Evolutionary conservation across 345 rosid genomes (phyloP), one percentile per base, ranked within the genome.

Genomic region (Brassica juncea): DNA sequence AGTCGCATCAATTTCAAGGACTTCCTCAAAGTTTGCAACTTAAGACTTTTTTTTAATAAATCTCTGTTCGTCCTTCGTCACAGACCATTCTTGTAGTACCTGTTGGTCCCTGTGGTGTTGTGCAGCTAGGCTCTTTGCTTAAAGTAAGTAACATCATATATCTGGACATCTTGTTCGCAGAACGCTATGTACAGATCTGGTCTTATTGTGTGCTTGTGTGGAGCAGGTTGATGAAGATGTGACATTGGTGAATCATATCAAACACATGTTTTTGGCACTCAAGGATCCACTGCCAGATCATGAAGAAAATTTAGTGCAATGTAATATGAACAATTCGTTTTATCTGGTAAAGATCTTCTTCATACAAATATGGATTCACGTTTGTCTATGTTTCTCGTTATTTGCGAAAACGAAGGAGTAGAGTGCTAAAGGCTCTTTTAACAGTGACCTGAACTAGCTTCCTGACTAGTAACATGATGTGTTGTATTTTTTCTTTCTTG

Each of bases 111-210:
- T 84, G 83, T 84, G 98, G 97, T 83, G 97, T 94, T 77, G 86
- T 92, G 68, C 98, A 94, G 84, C 93, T 94, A 78, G 98, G 97
- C 75, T 92, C 97, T 60, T 82, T 86, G 66, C 77, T 73, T 77
- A 84, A 88, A 77, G 98, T 94, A 88, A 87, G 97, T 63, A 74
- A 6, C 30, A 63, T 70, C 68, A 27, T 63, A 3, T 64, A 39
- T 16, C 1, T 69, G 59, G 59, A 52, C 5, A 0, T 37, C 4
- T 21, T 5, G 57, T 67, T 79, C 2, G 30, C 49, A 42, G 2
- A 34, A 34, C 7, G 30, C 42, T 28, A 19, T 27, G 30, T 63
- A 70, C 5, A 2, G 57, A 75, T 39, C 3, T 80, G 44, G 68
- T 63, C 76, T 70, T 37, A 70, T 65, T 55, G 42, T 71, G 63